These are phyloP conservation scores for Panaeolus papilionaceus DNA, from an alignment of 768 basidiomycete species.

Conservation along the genomic window DNA sequence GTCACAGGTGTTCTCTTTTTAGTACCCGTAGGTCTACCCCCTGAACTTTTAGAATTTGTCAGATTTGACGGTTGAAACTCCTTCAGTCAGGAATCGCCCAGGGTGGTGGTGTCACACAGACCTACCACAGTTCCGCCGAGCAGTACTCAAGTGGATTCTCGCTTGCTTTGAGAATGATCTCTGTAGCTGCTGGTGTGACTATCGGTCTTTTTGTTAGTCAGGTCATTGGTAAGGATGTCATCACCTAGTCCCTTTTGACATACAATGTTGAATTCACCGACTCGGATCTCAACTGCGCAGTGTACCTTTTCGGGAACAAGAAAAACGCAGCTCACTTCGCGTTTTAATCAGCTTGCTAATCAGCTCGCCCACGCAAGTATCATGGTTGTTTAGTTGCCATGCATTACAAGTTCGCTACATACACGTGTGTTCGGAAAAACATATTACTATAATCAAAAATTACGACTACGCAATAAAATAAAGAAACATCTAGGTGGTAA, in stretches of 20 bases:
- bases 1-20: conserved; percentile 93
- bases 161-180: conserved; percentile 82
- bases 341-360: conserved; percentile 48
- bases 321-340: conserved; percentile 80
- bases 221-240: conserved; percentile 50
- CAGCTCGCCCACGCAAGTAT: not conserved
- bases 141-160: conserved; percentile 81
- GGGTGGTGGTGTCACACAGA: conserved; percentile 72
- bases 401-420: not conserved
- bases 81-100: conserved; percentile 75
- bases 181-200: conserved; percentile 85
- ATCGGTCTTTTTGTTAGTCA: conserved; percentile 86
- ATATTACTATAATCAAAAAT: conserved; percentile 8
- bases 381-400: not conserved
- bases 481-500: conserved; percentile 10
- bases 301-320: conserved; percentile 76
- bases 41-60: not conserved
- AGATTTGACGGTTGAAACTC: conserved; percentile 11
- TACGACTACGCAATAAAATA: not conserved
- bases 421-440: not conserved
- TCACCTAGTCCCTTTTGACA: not conserved
- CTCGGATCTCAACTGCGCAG: conserved; percentile 30
- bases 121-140: conserved; percentile 63
- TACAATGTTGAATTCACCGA: not conserved
- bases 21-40: conserved; percentile 69